Evolutionary conservation across 768 basidiomycete species (phyloP), one percentile per base, ranked within the genome.

Genomic region (Mycena venus): DNA sequence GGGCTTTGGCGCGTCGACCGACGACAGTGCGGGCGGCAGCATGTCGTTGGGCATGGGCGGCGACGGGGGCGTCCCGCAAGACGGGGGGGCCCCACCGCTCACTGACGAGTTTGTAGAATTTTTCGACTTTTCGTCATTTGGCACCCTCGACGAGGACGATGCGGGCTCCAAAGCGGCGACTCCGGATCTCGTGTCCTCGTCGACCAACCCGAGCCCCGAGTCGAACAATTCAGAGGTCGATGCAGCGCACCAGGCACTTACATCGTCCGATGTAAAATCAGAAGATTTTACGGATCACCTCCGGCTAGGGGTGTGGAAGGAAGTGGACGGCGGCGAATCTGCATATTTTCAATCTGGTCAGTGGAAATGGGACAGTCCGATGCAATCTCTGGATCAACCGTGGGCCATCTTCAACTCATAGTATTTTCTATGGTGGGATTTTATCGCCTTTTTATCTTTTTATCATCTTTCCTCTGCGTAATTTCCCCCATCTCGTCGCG

Each of bases 181-280:
- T 4, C 94, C 94, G 11, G 94, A 95, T 68, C 87, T 95, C 59
- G 84, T 93, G 19, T 86, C 87, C 38, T 90, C 91, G 23, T 94
- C 94, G 70, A 90, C 94, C 23, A 94, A 94, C 76, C 91, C 90
- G 14, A 95, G 94, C 79, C 94, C 94, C 3, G 92, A 93, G 78
- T 95, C 94, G 17, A 90, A 88, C 42, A 90, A 88, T 40, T 89
- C 92, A 11, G 94, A 93, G 77, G 85, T 88, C 34, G 92, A 92
- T 68, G 82, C 84, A 29, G 80, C 84, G 66, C 88, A 90, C 63
- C 85, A 86, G 75, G 80, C 85, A 70, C 82, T 86, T 53, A 79
- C 87, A 65, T 85, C 85, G 53, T 87, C 86, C 66, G 90, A 91
- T 77, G 83, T 82, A 42, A 91, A 91, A 84, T 84, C 82, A 42